Conservation (phyloP, 1,284 basidiomycete genomes). For the Cryptococcus sp. region DNA sequence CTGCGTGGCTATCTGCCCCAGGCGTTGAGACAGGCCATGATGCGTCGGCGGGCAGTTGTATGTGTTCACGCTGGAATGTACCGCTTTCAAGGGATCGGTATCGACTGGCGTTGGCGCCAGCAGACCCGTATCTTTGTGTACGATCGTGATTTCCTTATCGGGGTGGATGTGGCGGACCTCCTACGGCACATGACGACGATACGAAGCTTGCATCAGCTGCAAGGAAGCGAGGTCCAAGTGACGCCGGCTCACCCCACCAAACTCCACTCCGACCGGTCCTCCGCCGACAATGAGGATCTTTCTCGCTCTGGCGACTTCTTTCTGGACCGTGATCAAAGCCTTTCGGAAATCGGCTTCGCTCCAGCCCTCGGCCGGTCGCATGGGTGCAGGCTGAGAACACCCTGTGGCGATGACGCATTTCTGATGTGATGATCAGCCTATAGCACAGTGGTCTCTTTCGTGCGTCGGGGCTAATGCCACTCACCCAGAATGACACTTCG, state of each 20-base stretch:
- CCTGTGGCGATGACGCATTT: conserved; percentile 49
- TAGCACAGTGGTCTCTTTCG: neutral
- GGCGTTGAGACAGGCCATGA: conserved; percentile 34
- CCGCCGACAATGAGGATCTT: conserved; percentile 53
- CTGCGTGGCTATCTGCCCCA: conserved; percentile 40
- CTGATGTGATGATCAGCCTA: conserved; percentile 13
- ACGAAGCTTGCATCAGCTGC: neutral
- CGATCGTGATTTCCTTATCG: conserved; percentile 28
- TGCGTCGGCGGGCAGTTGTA: conserved; percentile 31
- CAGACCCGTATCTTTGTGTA: conserved; percentile 22
- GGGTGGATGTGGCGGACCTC: conserved; percentile 41
- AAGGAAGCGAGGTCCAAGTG: neutral
- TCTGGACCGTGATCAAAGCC: conserved; percentile 35
- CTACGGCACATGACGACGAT: conserved; percentile 6
- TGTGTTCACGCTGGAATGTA: neutral
- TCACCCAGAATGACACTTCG: conserved; percentile 51
- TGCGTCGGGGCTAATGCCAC: conserved; percentile 11
- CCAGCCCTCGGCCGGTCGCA: conserved; percentile 39
- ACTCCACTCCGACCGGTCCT: conserved; percentile 57
- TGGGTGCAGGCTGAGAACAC: conserved; percentile 45
- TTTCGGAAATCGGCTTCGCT: conserved; percentile 27
- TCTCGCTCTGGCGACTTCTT: conserved; percentile 36
- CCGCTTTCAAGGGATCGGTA: neutral
- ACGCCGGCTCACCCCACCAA: conserved; percentile 48
- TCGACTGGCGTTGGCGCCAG: conserved; percentile 19